phyloP scores from a whole-genome alignment of 441 rosid species.

The Aleurites moluccanus region DNA sequence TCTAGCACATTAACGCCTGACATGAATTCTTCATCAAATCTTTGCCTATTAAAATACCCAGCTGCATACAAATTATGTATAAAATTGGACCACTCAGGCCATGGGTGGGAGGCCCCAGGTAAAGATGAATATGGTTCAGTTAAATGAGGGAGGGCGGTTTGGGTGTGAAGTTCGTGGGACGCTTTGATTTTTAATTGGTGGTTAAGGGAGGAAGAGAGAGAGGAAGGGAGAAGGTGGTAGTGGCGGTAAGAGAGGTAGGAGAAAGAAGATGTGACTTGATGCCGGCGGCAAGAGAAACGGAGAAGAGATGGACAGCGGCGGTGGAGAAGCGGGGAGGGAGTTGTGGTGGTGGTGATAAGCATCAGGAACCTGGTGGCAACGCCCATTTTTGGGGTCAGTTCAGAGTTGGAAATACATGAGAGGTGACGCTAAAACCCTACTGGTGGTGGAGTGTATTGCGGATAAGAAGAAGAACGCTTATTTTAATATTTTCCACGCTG shows the following conservation, averaged over 20 bases:
- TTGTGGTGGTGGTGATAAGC: conserved; percentile 48
- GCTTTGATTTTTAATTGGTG: conserved; percentile 21
- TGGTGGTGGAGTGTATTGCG: neutral
- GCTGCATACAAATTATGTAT: conserved; percentile 41
- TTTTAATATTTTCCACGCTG: too few relatives aligned
- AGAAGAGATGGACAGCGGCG: conserved; percentile 29
- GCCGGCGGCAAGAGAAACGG: conserved; percentile 22
- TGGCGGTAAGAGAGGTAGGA: conserved; percentile 15
- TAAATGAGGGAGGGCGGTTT: conserved; percentile 13
- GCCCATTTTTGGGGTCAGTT: conserved; percentile 40
- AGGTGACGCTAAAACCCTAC: conserved; percentile 22
- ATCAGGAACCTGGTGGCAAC: conserved; percentile 58
- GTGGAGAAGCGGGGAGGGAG: conserved; percentile 29
- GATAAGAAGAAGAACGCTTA: too few relatives aligned
- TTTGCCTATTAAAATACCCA: conserved; percentile 45
- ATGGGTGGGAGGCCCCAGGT: conserved; percentile 30
- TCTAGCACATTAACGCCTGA: conserved; percentile 39
- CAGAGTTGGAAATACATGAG: conserved; percentile 7
- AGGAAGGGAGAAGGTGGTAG: conserved; percentile 12
- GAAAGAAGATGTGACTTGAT: conserved; percentile 3
- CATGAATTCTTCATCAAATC: conserved; percentile 31
- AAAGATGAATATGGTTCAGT: conserved; percentile 10
- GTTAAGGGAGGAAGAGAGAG: conserved; percentile 15
- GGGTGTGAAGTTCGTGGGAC: conserved; percentile 36
- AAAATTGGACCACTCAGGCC: conserved; percentile 62